Evolutionary conservation across 1,284 basidiomycete species (phyloP).

Genomic region (Lignosus rhinocerotis): DNA sequence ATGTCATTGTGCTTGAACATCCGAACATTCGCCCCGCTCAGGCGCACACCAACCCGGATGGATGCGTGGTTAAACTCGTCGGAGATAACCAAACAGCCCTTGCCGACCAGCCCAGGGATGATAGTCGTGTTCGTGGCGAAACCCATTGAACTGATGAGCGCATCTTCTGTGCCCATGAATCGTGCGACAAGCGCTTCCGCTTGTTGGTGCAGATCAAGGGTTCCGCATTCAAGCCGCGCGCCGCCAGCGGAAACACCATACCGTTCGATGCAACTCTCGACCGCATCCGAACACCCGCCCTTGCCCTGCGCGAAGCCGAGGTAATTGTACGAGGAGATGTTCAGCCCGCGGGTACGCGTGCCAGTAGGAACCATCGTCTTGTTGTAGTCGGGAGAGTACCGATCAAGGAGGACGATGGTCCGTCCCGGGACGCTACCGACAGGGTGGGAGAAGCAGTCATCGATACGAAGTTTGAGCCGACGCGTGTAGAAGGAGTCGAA

Average conservation of each 20-base stretch:
- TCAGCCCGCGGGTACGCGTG: constrained; percentile 84
- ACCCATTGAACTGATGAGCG: constrained; percentile 93
- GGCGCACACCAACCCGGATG: constrained; percentile 89
- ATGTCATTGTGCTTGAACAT: constrained; percentile 99
- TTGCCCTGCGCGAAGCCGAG: constrained; percentile 96
- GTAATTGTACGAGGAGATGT: constrained; percentile 99
- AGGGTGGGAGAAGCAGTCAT: constrained; percentile 95
- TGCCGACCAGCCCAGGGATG: constrained; percentile 88
- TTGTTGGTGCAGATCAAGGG: constrained; percentile 80
- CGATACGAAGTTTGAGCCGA: constrained; percentile 90
- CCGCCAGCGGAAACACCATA: constrained; percentile 85
- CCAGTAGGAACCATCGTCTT: constrained; percentile 81
- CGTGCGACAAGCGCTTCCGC: constrained; percentile 88
- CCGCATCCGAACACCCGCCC: constrained; percentile 92
- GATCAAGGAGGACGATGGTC: constrained; percentile 87
- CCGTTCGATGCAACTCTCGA: constrained; percentile 76
- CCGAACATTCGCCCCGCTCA: constrained; percentile 88
- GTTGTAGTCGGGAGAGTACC: constrained; percentile 83
- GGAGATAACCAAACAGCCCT: constrained; percentile 94
- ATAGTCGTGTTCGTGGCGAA: constrained; percentile 98
- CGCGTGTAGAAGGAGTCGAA: constrained; percentile 99
- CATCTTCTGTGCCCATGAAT: constrained; percentile 89
- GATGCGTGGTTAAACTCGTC: constrained; percentile 98
- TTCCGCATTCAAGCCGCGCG: constrained; percentile 80
- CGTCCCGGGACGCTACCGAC: constrained; percentile 95